phyloP scores from a whole-genome alignment of 2,329 filamentous ascomycete species.

The Orbilia blumenaviensis region DNA sequence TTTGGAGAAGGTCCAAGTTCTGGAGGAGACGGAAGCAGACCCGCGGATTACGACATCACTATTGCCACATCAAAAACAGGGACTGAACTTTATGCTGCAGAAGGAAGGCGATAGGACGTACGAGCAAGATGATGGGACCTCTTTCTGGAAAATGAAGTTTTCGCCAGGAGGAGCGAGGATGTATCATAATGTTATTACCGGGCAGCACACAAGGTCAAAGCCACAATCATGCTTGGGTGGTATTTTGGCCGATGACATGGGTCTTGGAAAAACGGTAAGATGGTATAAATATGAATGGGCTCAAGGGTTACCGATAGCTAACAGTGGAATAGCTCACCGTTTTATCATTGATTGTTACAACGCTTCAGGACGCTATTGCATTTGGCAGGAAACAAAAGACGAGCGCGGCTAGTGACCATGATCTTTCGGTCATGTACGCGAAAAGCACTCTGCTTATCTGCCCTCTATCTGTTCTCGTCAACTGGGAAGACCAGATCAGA shows the following conservation, averaged over 20 bases:
- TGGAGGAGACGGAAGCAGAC: slow-evolving; percentile 47
- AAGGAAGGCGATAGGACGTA: slow-evolving; percentile 44
- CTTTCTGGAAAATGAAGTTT: slow-evolving; percentile 77
- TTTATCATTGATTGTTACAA: slow-evolving; percentile 76
- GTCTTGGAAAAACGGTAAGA: slow-evolving; percentile 67
- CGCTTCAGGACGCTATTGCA: slow-evolving; percentile 69
- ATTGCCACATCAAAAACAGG: slow-evolving; percentile 48
- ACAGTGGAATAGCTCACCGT: slow-evolving; percentile 85
- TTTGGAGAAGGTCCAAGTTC: slow-evolving; percentile 46
- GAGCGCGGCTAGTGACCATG: slow-evolving; percentile 57
- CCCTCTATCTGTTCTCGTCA: slow-evolving; percentile 87
- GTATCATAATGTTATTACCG: slow-evolving; percentile 74
- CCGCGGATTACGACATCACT: slow-evolving; percentile 31
- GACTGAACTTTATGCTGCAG: slow-evolving; percentile 51
- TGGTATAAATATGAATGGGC: slow-evolving; percentile 56
- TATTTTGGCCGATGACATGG: slow-evolving; percentile 57
- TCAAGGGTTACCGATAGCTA: slow-evolving; percentile 73
- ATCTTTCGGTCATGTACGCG: slow-evolving; percentile 70
- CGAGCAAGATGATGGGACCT: slow-evolving; percentile 64
- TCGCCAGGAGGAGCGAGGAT: slow-evolving; percentile 68
- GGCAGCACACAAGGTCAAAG: slow-evolving; percentile 64
- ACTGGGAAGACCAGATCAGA: slow-evolving; percentile 93
- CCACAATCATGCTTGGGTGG: slow-evolving; percentile 52
- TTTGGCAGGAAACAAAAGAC: slow-evolving; percentile 63
- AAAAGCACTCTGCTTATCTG: slow-evolving; percentile 86